These are phyloP conservation scores for Boletus speciosus DNA, from an alignment of 768 basidiomycete species.

Conservation along the genomic window DNA sequence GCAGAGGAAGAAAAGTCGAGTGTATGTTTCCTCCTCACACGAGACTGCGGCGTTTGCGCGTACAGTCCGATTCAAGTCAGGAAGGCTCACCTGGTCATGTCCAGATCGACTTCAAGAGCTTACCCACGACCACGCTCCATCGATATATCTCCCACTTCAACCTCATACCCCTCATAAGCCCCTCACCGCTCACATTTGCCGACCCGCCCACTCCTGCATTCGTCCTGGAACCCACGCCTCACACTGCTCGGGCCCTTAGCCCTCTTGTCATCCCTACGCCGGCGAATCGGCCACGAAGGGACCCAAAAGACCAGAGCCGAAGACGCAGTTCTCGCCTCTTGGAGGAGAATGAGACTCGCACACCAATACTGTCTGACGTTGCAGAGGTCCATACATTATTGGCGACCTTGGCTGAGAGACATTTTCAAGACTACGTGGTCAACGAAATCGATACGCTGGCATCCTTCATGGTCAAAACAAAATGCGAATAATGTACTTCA, in stretches of 20 bases:
- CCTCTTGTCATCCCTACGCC: constrained; percentile 48
- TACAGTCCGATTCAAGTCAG: not conserved
- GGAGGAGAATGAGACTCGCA: constrained; percentile 58
- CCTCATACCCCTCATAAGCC: constrained; percentile 65
- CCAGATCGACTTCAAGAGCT: constrained; percentile 73
- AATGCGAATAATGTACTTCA: constrained; percentile 39
- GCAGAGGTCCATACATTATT: constrained; percentile 64
- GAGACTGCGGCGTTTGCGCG: not conserved
- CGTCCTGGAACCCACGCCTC: constrained; percentile 49
- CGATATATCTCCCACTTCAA: constrained; percentile 73
- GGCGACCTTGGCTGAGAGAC: constrained; percentile 66
- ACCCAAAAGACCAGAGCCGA: constrained; percentile 55
- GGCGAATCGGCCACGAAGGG: constrained; percentile 71
- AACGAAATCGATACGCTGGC: constrained; percentile 83
- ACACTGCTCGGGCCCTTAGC: constrained; percentile 48
- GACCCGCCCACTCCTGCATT: constrained; percentile 69
- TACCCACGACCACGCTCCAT: constrained; percentile 63
- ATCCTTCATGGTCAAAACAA: constrained; percentile 73
- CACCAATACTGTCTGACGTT: constrained; percentile 68
- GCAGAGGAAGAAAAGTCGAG: constrained; percentile 27
- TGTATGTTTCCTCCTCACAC: constrained; percentile 21
- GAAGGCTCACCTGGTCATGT: constrained; percentile 11
- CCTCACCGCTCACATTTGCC: constrained; percentile 60
- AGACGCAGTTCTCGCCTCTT: constrained; percentile 69
- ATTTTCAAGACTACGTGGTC: constrained; percentile 59